Evolutionary conservation across 805 yeast genomes (phyloP), one percentile per base, ranked within the genome.

Genomic region (Metschnikowia dekortorum): DNA sequence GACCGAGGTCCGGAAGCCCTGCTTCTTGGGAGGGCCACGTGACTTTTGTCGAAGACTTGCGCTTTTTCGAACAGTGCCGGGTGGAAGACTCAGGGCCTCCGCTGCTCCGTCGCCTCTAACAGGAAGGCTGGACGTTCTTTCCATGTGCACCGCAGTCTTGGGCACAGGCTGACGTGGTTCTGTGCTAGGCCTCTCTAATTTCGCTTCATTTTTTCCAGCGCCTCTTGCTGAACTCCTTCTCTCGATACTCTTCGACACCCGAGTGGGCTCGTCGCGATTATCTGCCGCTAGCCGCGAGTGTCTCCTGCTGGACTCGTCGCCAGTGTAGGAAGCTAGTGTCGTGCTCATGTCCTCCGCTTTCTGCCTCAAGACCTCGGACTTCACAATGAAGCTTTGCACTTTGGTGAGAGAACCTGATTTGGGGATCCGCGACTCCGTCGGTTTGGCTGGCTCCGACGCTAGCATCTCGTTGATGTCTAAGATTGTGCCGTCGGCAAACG

Each of bases 321-420:
- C 46, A 29, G 46, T 36, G 14, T 44, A 44, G 4, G 46, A 44
- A 6, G 57, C 56, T 14, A 54, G 44, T 8, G 57, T 36, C 18
- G 49, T 45, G 35, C 47, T 56, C 39, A 58, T 44, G 41, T 58
- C 58, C 4, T 50, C 58, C 1, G 57, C 54, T 40, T 52, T 56
- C 18, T 53, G 55, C 7, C 52, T 40, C 39, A 58, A 45, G 6
- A 44, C 51, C 16, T 51, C 57, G 8, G 64, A 59, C 44, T 55
- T 62, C 30, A 55, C 44, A 38, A 65, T 61, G 31, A 70, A 53
- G 32, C 65, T 72, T 35, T 68, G 72, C 14, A 71, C 53, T 47
- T 56, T 64, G 39, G 63, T 58, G 11, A 67, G 57, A 13, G 75
- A 70, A 22, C 60, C 65, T 2, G 73, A 67, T 38, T 64, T 18